A percentile compares a stretch with the other conserved stretches of the same genome.
phyloP scores from a whole-genome alignment of 257 asterid genomes.

The Nicotiana benthamiana region DNA sequence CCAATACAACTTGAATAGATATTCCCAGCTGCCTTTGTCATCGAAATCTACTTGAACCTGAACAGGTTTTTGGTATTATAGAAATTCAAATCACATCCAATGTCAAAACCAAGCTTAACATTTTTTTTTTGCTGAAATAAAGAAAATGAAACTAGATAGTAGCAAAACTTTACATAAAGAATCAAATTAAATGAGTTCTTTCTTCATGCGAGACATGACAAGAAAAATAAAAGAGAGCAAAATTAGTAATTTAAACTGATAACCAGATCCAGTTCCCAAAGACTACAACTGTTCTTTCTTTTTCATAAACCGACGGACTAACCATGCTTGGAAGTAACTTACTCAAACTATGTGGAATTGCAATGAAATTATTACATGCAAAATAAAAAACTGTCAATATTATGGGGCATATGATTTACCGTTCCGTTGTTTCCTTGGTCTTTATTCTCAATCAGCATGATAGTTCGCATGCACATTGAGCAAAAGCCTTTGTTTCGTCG shows the following conservation, averaged over 20 bases:
- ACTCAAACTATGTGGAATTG: not conserved
- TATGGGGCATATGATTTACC: slow-evolving; percentile 25
- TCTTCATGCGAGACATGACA: not conserved
- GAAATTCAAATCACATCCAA: not conserved
- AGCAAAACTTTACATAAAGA: not conserved
- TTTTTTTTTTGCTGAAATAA: not conserved
- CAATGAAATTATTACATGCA: not conserved
- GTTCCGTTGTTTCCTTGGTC: slow-evolving; percentile 46
- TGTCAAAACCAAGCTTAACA: not conserved
- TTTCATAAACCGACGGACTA: not conserved
- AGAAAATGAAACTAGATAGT: not conserved
- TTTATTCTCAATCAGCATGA: slow-evolving; percentile 66
- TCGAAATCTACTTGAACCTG: slow-evolving; percentile 85
- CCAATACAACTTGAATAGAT: slow-evolving; percentile 89
- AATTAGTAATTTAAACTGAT: not conserved
- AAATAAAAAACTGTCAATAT: not conserved
- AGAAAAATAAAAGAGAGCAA: not conserved
- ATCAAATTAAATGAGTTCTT: not conserved
- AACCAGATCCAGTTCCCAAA: not conserved
- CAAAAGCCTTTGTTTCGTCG: slow-evolving; percentile 77
- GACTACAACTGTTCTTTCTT: not conserved
- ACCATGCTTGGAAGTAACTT: not conserved
- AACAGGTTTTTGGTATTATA: slow-evolving; percentile 8
- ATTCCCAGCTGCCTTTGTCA: slow-evolving; percentile 81
- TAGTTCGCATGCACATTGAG: slow-evolving; percentile 61